Evolutionary conservation across 768 basidiomycete species (phyloP).

Genomic region (Leccinum variicolor): DNA sequence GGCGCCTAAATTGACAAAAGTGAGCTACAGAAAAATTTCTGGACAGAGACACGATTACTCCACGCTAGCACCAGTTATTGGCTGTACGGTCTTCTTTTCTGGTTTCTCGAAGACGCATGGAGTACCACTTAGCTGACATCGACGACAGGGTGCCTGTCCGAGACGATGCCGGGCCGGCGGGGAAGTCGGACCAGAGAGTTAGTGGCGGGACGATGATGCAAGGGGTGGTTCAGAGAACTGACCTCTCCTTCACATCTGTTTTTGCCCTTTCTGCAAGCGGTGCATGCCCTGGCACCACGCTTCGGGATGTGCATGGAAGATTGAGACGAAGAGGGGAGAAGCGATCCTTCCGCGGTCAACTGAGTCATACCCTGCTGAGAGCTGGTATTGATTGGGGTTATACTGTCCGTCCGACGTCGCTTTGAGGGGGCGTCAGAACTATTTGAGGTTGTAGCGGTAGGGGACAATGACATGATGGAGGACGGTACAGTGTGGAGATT

Average conservation of each 20-base stretch:
- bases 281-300: slow-evolving; percentile 86
- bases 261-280: slow-evolving; percentile 87
- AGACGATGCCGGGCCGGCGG: slow-evolving; percentile 66
- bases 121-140: slow-evolving; percentile 79
- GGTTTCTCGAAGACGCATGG: slow-evolving; percentile 89
- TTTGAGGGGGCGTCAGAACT: slow-evolving; percentile 53
- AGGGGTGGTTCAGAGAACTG: slow-evolving; percentile 33
- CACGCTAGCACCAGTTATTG: slow-evolving; percentile 59
- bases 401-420: slow-evolving; percentile 50
- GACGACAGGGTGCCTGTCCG: slow-evolving; percentile 81
- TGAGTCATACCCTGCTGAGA: slow-evolving; percentile 31
- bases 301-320: slow-evolving; percentile 71
- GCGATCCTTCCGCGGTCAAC: slow-evolving; percentile 33
- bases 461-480: slow-evolving; percentile 61
- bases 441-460: slow-evolving; percentile 55
- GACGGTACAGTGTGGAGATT: slow-evolving; percentile 4
- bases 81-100: slow-evolving; percentile 74
- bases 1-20: slow-evolving; percentile 48
- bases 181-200: slow-evolving; percentile 64
- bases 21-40: slow-evolving; percentile 12
- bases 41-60: slow-evolving; percentile 51
- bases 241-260: slow-evolving; percentile 94
- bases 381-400: slow-evolving; percentile 10
- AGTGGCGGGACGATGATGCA: slow-evolving; percentile 40
- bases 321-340: slow-evolving; percentile 27